Evolutionary conservation across 371 early-diverging fungal species (phyloP), one percentile per base, ranked within the genome.

Genomic region (Mortierella sp.): DNA sequence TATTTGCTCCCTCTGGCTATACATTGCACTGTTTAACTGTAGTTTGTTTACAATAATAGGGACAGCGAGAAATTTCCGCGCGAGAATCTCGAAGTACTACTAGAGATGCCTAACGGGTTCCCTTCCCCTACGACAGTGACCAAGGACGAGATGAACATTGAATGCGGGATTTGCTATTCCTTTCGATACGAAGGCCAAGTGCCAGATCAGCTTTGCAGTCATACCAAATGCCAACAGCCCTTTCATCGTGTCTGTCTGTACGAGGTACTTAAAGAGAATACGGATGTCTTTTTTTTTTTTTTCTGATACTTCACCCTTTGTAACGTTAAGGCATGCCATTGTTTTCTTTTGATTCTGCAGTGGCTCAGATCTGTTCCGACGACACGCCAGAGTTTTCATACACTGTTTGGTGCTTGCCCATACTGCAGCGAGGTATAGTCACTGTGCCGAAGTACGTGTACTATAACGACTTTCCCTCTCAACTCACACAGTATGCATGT

Each of bases 81-180:
- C n/a, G 64, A 68, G 19, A 79, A 79, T 41, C 27, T 79, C 19
- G 69, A 69, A 34, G 50, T 42, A 2, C 8, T 79, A 2, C 47
- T 79, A 23, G 78, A 65, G 24, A 50, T 76, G 4, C 39, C 49
- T 3, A 27, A 65, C 7, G 79, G 79, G 1, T 79, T 82, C 56
- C 80, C 82, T 27, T 69, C 79, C 7, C 67, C 76, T 11, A 48
- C 56, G 2, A 65, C 39, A 6, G 70, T 54, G 5, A 68, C 60
- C 42, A 67, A 81, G 23, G 70, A 71, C 9, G 86, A 84, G 19
- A 65, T 81, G 43, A 80, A 81, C 34, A 69, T 85, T 41, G 84
- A 84, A n/a, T 86, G 87, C 55, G 87, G 86, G 9, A 84, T 86
- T 27, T 86, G 87, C 54, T 82, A 85, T 51, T 68, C 83, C 14